Conservation (phyloP, 2,329 filamentous ascomycete genomes). For the Penicillium sp. region DNA sequence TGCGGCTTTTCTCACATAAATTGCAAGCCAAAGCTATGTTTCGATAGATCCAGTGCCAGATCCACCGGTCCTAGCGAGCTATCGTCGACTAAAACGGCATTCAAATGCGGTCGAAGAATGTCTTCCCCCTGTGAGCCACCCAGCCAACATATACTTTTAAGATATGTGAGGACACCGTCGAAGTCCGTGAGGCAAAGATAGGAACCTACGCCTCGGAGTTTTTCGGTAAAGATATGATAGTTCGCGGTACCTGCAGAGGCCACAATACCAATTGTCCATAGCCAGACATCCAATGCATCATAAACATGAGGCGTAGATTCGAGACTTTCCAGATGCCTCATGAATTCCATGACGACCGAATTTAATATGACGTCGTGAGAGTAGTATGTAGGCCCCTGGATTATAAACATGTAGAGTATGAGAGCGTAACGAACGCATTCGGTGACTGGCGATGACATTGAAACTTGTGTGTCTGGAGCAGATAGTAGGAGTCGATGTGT, state of each 20-base stretch:
- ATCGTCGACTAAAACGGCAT: background rate
- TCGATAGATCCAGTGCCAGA: background rate
- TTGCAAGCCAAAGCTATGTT: background rate
- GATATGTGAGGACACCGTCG: background rate
- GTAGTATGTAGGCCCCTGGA: constrained; percentile 61
- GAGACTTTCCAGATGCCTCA: constrained; percentile 33
- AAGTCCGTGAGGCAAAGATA: background rate
- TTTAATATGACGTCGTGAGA: constrained; percentile 52
- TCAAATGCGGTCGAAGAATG: background rate
- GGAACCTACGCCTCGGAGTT: background rate
- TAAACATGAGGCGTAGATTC: constrained; percentile 11
- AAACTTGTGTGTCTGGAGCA: background rate
- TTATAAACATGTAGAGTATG: constrained; percentile 57
- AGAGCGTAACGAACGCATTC: constrained; percentile 55
- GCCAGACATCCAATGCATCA: constrained; percentile 47
- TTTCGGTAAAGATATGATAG: background rate
- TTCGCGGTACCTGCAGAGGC: constrained; percentile 20
- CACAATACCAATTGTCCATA: constrained; percentile 48
- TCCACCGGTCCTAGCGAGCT: background rate
- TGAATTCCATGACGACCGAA: constrained; percentile 40
- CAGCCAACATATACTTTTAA: background rate
- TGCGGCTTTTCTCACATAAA: no score
- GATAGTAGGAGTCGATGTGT: constrained; percentile 53
- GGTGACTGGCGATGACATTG: constrained; percentile 31
- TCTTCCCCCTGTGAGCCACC: background rate